Conservation (phyloP, 148 eudicot species). For the Chenopodium album region DNA sequence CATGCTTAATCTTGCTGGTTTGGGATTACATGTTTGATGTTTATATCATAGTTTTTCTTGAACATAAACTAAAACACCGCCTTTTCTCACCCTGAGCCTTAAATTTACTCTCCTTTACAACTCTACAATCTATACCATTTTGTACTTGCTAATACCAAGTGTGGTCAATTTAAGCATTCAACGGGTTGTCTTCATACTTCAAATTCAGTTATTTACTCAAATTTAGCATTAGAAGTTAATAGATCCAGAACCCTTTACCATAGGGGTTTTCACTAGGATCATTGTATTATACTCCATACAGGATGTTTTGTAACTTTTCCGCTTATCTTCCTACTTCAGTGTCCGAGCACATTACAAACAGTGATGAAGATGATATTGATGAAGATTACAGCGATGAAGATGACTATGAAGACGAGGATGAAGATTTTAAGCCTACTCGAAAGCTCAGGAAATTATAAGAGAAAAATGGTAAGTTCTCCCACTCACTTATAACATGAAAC, state of each 20-base stretch:
- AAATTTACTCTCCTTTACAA: background rate
- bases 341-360: background rate
- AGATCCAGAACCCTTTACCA: background rate
- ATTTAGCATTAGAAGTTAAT: background rate
- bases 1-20: too few species aligned
- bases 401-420: background rate
- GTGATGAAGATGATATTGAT: background rate
- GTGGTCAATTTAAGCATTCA: background rate
- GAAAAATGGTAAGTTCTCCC: background rate
- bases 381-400: too few species aligned
- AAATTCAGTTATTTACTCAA: background rate
- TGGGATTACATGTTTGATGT: too few species aligned
- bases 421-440: background rate
- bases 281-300: background rate
- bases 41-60: background rate
- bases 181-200: background rate
- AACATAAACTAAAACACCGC: background rate
- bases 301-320: background rate
- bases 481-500: background rate
- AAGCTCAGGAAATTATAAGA: background rate
- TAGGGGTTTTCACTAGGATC: background rate
- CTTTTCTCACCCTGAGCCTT: background rate
- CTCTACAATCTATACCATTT: too few species aligned
- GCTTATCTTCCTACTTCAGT: background rate
- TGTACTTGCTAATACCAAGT: too few species aligned